These are phyloP conservation scores for Rachicladosporium sp. DNA, from an alignment of 2,329 filamentous ascomycete genomes.

Conservation along the genomic window DNA sequence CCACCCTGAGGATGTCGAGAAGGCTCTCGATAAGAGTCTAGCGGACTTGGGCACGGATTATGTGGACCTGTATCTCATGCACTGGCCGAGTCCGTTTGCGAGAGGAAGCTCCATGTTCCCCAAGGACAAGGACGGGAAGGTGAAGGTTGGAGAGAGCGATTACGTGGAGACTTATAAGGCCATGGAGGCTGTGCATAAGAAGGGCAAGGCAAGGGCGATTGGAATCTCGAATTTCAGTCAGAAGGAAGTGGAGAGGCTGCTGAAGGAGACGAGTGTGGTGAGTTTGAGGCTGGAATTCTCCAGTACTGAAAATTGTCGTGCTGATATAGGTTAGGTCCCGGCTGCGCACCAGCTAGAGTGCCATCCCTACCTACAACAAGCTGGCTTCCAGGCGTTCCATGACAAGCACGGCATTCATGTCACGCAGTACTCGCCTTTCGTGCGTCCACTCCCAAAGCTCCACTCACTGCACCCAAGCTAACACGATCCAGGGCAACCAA, in stretches of 20 bases:
- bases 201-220: constrained; percentile 37
- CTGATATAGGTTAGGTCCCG: constrained; percentile 38
- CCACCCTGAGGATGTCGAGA: constrained; percentile 17
- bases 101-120: constrained; percentile 41
- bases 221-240: constrained; percentile 39
- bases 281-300: constrained; percentile 10
- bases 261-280: constrained; percentile 43
- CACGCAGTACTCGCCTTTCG: constrained; percentile 52
- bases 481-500: constrained; percentile 39
- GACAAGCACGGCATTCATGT: constrained; percentile 56
- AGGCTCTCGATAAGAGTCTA: constrained; percentile 27
- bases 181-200: constrained; percentile 51
- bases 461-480: constrained; percentile 36
- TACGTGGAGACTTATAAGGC: constrained; percentile 68
- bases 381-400: constrained; percentile 59
- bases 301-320: constrained; percentile 32
- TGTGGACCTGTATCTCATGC: constrained; percentile 35
- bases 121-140: constrained; percentile 57
- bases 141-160: constrained; percentile 60
- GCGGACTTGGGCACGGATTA: constrained; percentile 28
- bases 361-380: constrained; percentile 58
- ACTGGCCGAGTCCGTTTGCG: constrained; percentile 39
- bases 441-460: constrained; percentile 33
- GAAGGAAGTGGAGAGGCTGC: constrained; percentile 36
- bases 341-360: constrained; percentile 65